Conservation (phyloP, 352 stramenopile species). For the Poterioochromonas sp. region DNA sequence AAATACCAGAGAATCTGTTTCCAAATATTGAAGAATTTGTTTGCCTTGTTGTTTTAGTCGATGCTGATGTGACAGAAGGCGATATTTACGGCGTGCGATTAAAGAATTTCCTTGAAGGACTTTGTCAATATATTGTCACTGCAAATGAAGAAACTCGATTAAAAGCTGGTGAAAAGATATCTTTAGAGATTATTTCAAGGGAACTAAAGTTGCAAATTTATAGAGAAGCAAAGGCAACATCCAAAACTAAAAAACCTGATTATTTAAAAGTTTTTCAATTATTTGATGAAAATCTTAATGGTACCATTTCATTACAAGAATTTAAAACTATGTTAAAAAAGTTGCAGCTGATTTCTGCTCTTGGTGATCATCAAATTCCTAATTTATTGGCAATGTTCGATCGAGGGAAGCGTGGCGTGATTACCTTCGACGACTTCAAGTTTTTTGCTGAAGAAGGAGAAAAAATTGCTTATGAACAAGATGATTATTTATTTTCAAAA, state of each 20-base stretch:
- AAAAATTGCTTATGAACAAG: neutral
- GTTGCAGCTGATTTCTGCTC: neutral
- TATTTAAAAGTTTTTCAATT: slow-evolving; percentile 10
- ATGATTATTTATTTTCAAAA: neutral
- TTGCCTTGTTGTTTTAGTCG: neutral
- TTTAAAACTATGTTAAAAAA: neutral
- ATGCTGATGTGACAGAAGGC: slow-evolving; percentile 18
- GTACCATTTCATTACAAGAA: neutral
- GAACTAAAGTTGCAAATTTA: slow-evolving; percentile 10
- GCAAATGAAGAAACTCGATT: neutral
- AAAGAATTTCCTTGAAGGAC: slow-evolving; percentile 10
- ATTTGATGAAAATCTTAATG: slow-evolving; percentile 23
- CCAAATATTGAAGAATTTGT: slow-evolving; percentile 20
- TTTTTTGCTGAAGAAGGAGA: slow-evolving; percentile 16
- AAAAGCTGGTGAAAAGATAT: neutral
- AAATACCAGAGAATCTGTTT: neutral
- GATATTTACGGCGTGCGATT: slow-evolving; percentile 4
- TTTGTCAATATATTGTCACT: slow-evolving; percentile 1
- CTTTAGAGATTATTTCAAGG: neutral
- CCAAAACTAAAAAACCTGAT: neutral
- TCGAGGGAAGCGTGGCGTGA: neutral
- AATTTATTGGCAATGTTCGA: slow-evolving; percentile 2
- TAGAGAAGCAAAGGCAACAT: neutral
- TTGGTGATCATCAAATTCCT: neutral
- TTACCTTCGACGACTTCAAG: slow-evolving; percentile 25